phyloP scores from a whole-genome alignment of 2,329 filamentous ascomycete genomes.

The Zasmidium angulare region DNA sequence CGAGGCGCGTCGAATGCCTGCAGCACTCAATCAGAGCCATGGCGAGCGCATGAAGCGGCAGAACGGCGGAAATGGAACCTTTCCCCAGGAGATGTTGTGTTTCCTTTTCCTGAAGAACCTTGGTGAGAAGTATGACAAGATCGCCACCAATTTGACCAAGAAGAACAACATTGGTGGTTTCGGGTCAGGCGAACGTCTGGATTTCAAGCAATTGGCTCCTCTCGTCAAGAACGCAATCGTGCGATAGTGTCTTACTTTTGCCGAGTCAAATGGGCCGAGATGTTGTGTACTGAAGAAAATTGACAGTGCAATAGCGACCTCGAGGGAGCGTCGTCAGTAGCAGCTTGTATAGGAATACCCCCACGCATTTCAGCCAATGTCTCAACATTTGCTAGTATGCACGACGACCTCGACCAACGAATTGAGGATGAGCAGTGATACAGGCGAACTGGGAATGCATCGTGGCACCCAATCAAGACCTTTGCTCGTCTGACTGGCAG shows the following conservation, averaged over 20 bases:
- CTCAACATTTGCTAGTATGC: neutral
- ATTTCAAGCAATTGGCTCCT: conserved; percentile 28
- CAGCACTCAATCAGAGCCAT: conserved; percentile 12
- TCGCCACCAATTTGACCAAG: conserved; percentile 28
- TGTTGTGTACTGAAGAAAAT: neutral
- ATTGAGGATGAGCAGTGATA: neutral
- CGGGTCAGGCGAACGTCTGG: conserved; percentile 30
- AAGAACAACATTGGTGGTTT: conserved; percentile 35
- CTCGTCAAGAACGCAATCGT: conserved; percentile 27
- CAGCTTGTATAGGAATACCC: neutral
- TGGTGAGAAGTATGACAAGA: conserved; percentile 22
- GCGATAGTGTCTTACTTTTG: conserved; percentile 9
- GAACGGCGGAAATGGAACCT: conserved; percentile 15
- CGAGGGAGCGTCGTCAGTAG: neutral
- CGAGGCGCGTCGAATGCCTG: conserved; percentile 12
- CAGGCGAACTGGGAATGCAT: too few species aligned
- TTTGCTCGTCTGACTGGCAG: too few species aligned
- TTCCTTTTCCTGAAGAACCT: conserved; percentile 33
- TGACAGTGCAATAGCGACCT: neutral
- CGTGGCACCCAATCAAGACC: too few species aligned
- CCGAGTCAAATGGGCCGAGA: too few species aligned
- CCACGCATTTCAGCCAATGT: neutral
- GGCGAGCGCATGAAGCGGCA: conserved; percentile 14
- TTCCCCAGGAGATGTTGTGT: conserved; percentile 31
- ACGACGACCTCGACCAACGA: neutral